Conservation (phyloP, 2,329 filamentous ascomycete species). For the Ceratocystis variospora region DNA sequence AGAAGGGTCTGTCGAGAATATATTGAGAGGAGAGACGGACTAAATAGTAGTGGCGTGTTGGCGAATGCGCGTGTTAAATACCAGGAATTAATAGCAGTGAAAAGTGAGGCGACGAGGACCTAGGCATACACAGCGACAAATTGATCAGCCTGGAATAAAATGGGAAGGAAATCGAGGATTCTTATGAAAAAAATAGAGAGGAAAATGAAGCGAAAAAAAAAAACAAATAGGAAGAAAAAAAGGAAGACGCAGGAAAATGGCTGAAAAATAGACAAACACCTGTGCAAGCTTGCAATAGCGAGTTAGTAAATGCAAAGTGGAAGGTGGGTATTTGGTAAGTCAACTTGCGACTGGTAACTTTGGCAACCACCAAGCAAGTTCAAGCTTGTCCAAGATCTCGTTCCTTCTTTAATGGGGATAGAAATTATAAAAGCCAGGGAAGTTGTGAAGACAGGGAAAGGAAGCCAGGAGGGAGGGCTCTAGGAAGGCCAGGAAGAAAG, state of each 20-base stretch:
- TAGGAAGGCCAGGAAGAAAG: background rate
- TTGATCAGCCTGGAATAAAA: too few species aligned
- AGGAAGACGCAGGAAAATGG: background rate
- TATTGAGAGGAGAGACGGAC: too few species aligned
- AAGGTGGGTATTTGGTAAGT: background rate
- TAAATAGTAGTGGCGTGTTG: too few species aligned
- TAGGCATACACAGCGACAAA: too few species aligned
- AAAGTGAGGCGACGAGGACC: background rate
- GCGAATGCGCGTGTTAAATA: too few species aligned
- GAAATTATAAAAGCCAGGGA: background rate
- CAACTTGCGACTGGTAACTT: background rate
- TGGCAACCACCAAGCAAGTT: constrained; percentile 1
- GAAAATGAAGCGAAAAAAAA: background rate
- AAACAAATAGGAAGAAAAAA: background rate
- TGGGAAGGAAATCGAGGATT: background rate
- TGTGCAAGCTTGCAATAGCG: background rate
- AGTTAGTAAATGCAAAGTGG: background rate
- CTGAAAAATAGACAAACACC: background rate
- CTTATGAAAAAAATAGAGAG: background rate
- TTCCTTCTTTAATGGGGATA: constrained; percentile 1
- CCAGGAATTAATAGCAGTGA: background rate
- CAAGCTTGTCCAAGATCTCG: background rate
- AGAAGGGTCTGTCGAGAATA: too few species aligned
- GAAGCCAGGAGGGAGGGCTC: background rate
- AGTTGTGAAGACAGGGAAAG: background rate